Evolutionary conservation across 163 green algal genomes (phyloP), one percentile per base, ranked within the genome.

Genomic region (Volvox carteri): DNA sequence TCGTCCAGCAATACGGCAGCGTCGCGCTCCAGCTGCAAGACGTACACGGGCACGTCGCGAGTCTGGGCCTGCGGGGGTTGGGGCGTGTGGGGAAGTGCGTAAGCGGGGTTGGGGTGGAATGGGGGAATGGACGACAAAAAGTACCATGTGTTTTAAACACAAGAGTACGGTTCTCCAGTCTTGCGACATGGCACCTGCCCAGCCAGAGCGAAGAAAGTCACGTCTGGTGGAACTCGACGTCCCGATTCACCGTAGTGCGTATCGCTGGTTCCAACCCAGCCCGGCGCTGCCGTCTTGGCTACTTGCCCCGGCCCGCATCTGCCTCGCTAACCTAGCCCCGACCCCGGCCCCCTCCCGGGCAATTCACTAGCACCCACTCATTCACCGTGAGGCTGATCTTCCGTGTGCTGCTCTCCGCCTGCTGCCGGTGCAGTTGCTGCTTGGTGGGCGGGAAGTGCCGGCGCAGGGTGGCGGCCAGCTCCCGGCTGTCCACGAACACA

Each of bases 1-100:
- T 92, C 86, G 76, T 96, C 93, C 62, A 96, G 90, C 74, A 96
- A 86, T 30, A 96, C 76, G 0, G 93, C 83, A 12, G 56, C 25
- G 39, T 95, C 90, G 9, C 93, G 78, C 33, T 93, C 75, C 6
- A 96, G 78, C 79, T 91, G 81, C 23, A 96, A 89, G 14, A 96
- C 75, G 77, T 95, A 95, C 30, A 96, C 86, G 1, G 90, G 92
- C 42, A 94, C 88, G 35, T 94, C 86, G 50, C 92, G 87, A 21
- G 56, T 16, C 3, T 60, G 93, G 73, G 60, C 19, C 73, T 86
- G 85, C 28, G 7, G 58, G 25, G 72, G 14, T 30, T 5, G 14
- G 67, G 67, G 37, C 25, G 60, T 4, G 54, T 11, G 33, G 44
- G 19, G 68, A 46, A 12, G 30, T 30, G 46, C 67, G 50, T 8